These are phyloP conservation scores for Vararia minispora DNA, from an alignment of 768 basidiomycete species.

Conservation along the genomic window DNA sequence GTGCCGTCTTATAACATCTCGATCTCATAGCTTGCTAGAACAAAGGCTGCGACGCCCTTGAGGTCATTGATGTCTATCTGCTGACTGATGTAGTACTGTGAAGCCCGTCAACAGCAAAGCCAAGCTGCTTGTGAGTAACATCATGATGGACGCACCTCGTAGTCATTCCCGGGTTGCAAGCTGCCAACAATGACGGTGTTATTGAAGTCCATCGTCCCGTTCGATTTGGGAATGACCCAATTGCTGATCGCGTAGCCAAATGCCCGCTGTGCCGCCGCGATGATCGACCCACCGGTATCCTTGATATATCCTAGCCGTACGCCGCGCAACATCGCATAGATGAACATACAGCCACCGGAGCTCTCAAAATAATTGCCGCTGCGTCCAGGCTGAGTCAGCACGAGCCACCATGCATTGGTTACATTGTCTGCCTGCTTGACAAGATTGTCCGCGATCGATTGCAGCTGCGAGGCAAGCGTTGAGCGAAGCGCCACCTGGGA, in stretches of 20 bases:
- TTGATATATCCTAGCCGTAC: constrained; percentile 30
- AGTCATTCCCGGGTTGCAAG: constrained; percentile 6
- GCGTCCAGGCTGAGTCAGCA: constrained; percentile 36
- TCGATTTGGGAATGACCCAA: constrained; percentile 29
- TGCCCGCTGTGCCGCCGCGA: constrained; percentile 27
- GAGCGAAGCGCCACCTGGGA: constrained; percentile 20
- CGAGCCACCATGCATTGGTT: constrained; percentile 38
- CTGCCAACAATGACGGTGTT: constrained; percentile 31
- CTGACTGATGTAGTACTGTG: too few species aligned
- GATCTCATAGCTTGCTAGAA: too few species aligned
- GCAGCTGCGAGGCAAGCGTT: constrained; percentile 24
- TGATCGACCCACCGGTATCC: constrained; percentile 28
- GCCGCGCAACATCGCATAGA: constrained; percentile 34
- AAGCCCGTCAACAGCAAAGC: too few species aligned
- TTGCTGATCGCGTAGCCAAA: constrained; percentile 29
- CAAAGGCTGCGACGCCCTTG: too few species aligned
- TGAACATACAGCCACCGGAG: constrained; percentile 34
- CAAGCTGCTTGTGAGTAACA: too few species aligned
- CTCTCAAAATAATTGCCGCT: constrained; percentile 39
- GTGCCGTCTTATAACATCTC: too few species aligned
- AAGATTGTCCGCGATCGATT: constrained; percentile 25
- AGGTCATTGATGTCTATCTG: too few species aligned
- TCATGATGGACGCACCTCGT: too few species aligned
- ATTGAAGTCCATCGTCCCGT: constrained; percentile 35
- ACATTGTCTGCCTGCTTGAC: constrained; percentile 27